Percentiles rank a stretch among this genome's conserved stretches.
These are phyloP conservation scores for Gliomastix tumulicola DNA, from an alignment of 2,329 filamentous ascomycete genomes.

Conservation along the genomic window DNA sequence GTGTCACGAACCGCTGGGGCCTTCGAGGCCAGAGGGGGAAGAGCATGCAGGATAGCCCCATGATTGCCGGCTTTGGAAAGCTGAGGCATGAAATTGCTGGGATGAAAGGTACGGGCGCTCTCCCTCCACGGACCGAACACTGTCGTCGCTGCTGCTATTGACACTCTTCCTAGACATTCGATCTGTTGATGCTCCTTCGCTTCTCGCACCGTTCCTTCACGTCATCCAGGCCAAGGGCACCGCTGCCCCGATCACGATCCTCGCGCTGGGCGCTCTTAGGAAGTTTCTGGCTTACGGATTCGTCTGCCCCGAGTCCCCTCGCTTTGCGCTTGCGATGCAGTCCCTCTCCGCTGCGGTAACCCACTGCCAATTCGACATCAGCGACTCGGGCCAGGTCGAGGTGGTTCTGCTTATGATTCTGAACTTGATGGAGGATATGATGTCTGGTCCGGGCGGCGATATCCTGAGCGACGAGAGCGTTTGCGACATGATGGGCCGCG, in stretches of 20 bases:
- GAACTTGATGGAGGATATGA: constrained; percentile 97
- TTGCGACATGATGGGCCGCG: constrained; percentile 99
- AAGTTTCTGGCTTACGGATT: constrained; percentile 97
- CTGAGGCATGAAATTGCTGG: constrained; percentile 80
- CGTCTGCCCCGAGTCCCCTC: constrained; percentile 75
- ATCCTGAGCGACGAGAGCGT: constrained; percentile 97
- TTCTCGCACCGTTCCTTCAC: constrained; percentile 90
- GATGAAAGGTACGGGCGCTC: constrained; percentile 57
- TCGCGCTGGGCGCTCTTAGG: constrained; percentile 86
- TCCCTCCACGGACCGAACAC: not conserved
- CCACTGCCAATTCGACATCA: constrained; percentile 95
- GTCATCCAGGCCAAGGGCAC: constrained; percentile 96
- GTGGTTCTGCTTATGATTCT: constrained; percentile 91
- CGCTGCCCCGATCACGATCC: constrained; percentile 89
- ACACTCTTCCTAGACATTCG: constrained; percentile 63
- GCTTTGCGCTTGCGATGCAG: constrained; percentile 88
- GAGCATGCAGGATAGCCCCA: constrained; percentile 93
- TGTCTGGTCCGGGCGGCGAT: constrained; percentile 86
- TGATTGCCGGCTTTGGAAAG: constrained; percentile 91
- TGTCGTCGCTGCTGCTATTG: not conserved
- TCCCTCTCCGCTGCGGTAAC: constrained; percentile 90
- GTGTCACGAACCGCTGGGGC: constrained; percentile 78
- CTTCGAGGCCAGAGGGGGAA: constrained; percentile 91
- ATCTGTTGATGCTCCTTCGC: constrained; percentile 78
- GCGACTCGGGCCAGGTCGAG: constrained; percentile 89